Conservation (phyloP, 2,329 filamentous ascomycete genomes). For the Escovopsis sp. region DNA sequence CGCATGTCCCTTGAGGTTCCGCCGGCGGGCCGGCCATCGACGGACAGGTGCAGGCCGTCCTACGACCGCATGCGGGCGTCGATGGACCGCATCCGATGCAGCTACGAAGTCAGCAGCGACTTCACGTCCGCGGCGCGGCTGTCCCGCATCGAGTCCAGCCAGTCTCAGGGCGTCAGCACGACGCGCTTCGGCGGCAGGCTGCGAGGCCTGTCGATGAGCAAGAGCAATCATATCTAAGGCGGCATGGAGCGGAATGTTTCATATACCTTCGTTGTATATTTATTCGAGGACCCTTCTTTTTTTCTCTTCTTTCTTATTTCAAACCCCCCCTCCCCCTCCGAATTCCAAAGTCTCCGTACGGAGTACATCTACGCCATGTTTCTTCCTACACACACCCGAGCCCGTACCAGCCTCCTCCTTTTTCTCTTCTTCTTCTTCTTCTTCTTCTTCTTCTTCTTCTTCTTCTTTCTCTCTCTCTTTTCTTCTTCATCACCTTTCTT, state of each 20-base stretch:
- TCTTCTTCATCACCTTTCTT: neutral
- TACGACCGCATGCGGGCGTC: slow-evolving; percentile 76
- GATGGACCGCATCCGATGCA: slow-evolving; percentile 71
- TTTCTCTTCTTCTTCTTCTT: too few relatives aligned
- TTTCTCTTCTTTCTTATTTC: slow-evolving; percentile 1
- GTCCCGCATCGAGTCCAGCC: slow-evolving; percentile 65
- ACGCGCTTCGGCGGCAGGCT: slow-evolving; percentile 22
- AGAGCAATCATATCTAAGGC: slow-evolving; percentile 25
- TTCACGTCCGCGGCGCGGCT: slow-evolving; percentile 84
- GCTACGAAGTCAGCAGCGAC: slow-evolving; percentile 77
- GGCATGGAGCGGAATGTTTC: slow-evolving; percentile 5
- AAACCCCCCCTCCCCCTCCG: too few relatives aligned
- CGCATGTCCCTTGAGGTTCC: slow-evolving; percentile 35
- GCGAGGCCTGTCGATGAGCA: slow-evolving; percentile 29
- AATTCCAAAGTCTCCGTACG: too few relatives aligned
- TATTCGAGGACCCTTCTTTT: slow-evolving; percentile 10
- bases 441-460: slow-evolving; percentile 14
- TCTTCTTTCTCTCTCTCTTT: slow-evolving; percentile 9
- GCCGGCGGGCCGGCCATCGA: slow-evolving; percentile 34
- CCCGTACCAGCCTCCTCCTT: too few relatives aligned
- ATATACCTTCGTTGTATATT: slow-evolving; percentile 15
- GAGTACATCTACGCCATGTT: too few relatives aligned
- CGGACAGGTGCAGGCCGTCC: slow-evolving; percentile 63
- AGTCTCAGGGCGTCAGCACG: slow-evolving; percentile 23
- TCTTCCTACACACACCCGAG: too few relatives aligned